Base-by-base conservation (phyloP, 2,329 filamentous ascomycete genomes). In the Ceratocystis lukuohia region DNA sequence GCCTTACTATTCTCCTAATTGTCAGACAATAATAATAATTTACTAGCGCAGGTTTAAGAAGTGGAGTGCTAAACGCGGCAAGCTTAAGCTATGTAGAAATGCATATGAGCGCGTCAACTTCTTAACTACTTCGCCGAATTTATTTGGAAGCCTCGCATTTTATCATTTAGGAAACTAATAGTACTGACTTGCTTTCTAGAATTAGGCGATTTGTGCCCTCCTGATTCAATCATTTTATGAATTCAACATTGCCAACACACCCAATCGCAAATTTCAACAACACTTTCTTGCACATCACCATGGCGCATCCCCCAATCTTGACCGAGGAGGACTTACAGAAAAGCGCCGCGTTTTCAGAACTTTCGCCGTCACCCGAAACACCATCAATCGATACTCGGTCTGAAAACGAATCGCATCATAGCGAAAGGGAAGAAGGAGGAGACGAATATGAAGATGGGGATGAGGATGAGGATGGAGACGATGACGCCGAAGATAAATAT, bases 291-390 rank as follows among this genome's bases (percentile, higher is more conserved):
- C 44, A 41, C 28, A 22, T 25, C 50, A 46, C 56, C 8, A 66
- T 66, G 64, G 62, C 61, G 67, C 64, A 68, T 66, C 50, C 61
- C 61, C 28, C 56, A 30, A 64, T 41, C 20, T 66, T 69, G 33
- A 83, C 82, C 75, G 79, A 84, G 72, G 81, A 84, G 68, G 80
- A 84, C 72, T 76, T 83, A 66, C 82, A 83, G 71, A 80, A 82
- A 70, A 83, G 80, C 72, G 79, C 78, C 56, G 75, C 80, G 70
- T 75, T 79, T 66, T 81, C 80, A 5, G 80, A 59, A n/a, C 15
- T 30, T n/a, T 28, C 17, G 7, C 12, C 30, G 17, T 37, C 56
- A 20, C 81, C 67, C 79, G 78, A 66, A 77, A 76, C 62, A 57
- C 37, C 59, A 20, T 30, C n/a, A 45, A 10, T 45, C 45, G 30